Base-by-base conservation (phyloP, 2,329 filamentous ascomycete genomes). In the Trematosphaeria pertusa region DNA sequence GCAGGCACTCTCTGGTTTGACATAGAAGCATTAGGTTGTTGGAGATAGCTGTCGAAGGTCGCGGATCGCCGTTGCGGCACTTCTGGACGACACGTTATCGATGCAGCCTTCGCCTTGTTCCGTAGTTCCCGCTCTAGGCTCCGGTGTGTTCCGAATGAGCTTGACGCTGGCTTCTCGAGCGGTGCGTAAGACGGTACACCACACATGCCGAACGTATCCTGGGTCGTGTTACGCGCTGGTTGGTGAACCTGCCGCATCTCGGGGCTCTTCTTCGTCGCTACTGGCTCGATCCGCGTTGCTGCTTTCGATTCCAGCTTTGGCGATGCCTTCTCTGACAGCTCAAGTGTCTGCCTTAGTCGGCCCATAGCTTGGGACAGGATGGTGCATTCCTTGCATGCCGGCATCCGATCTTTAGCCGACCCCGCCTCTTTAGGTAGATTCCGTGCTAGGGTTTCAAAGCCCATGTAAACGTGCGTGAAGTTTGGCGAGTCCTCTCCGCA, bases 341-440 rank as follows among this genome's bases (percentile, higher is more conserved):
- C 17, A 1, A 62, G 45, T 32, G 56, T 65, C 17, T 58, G 46
- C 22, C 62, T 58, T 12, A 67, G 39, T 17, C 64, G 56, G 36
- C 46, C 45, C 3, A 67, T 31, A 2, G 62, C 53, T 34, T 65
- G 56, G 20, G 56, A 52, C 3, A 67, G 54, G 12, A 67, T 61
- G 4, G 40, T 30, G 32, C 64, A 67, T n/a, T 64, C 55, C 15
- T 49, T 53, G 53, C 64, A 67, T 6, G 33, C 7, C 5, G 51
- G 34, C 11, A 44, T 44, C 24, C 28, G n/a, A n/a, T n/a, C n/a
- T n/a, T n/a, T n/a, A n/a, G n/a, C n/a, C n/a, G n/a, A n/a, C n/a
- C n/a, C n/a, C n/a, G n/a, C 42, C 26, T 28, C 20, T 43, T 9
- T 9, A 20, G 19, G 9, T 31, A 2, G 30, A 3, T 11, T 35